Base-by-base conservation (phyloP, 306 rosid genomes). In the Lathyrus aphaca region DNA sequence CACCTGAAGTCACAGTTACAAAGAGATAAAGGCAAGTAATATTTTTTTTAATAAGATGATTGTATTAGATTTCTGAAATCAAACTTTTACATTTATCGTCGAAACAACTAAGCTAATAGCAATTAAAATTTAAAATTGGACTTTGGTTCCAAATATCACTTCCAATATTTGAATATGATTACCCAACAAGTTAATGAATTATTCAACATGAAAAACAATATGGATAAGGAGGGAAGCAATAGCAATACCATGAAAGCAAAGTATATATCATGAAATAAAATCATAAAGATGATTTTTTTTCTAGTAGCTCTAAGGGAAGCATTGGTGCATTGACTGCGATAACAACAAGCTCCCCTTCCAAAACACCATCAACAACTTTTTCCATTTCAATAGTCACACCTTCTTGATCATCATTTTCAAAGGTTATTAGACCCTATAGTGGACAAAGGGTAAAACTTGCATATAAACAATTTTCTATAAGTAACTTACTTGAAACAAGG, bases 241-340 rank as follows among this genome's bases (percentile, higher is more conserved):
- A n/a, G 25, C 40, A 74, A 59, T 16, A 51, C 23, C 38, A 60
- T 27, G n/a, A 45, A 45, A 38, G 10, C 15, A 55, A 27, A 11
- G 48, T 35, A 30, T 14, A 30, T 13, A 30, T 18, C 56, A 21
- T 59, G 23, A 62, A 71, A 38, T 16, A 40, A 40, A 48, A 49
- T 38, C 35, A 30, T 48, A 7, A 8, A 2, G 40, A 55, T 39
- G 15, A 7, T 10, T 64, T 66, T 66, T 66, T 27, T 13, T 1
- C 12, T 16, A 29, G 50, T 87, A 94, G 97, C 99, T 94, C 97
- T 1, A 97, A 90, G 35, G 99, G 86, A 83, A 91, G 96, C 99
- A 94, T 94, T 8, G 99, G 97, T 43, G 99, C 99, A 84, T 94
- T 94, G 77, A 94, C 99, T 5, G 99, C 99, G 58, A 97, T 91